Evolutionary conservation across 352 stramenopile genomes (phyloP).

Genomic region (Pythium guiyangense): DNA sequence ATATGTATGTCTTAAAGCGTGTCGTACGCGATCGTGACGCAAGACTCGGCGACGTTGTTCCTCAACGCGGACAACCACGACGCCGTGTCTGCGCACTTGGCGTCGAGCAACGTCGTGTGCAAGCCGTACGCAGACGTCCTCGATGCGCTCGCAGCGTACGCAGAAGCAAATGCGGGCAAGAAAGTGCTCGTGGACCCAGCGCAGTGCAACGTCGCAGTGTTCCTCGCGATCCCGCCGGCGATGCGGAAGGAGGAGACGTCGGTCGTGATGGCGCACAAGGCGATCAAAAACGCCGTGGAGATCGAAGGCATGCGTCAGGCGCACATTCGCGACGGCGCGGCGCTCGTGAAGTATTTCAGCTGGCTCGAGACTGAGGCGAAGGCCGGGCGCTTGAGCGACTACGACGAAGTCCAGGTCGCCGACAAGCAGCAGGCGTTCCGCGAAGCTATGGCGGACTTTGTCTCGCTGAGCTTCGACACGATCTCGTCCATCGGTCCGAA

Average conservation of each 20-base stretch:
- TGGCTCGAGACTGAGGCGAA: slow-evolving; percentile 87
- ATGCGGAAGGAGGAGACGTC: slow-evolving; percentile 77
- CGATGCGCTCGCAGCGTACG: slow-evolving; percentile 40
- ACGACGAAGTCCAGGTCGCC: slow-evolving; percentile 86
- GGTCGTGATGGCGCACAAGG: slow-evolving; percentile 81
- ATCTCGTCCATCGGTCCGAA: slow-evolving; percentile 97
- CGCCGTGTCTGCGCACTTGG: slow-evolving; percentile 48
- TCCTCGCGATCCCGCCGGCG: slow-evolving; percentile 61
- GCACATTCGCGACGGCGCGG: slow-evolving; percentile 94
- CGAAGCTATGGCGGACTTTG: slow-evolving; percentile 79
- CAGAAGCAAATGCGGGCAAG: slow-evolving; percentile 36
- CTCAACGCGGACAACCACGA: slow-evolving; percentile 76
- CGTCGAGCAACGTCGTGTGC: slow-evolving; percentile 47
- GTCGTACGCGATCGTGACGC: slow-evolving; percentile 93
- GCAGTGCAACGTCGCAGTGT: slow-evolving; percentile 84
- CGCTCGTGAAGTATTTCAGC: slow-evolving; percentile 93
- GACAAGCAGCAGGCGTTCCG: slow-evolving; percentile 89
- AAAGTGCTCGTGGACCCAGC: slow-evolving; percentile 74
- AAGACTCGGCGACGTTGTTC: slow-evolving; percentile 90
- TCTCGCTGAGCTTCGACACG: slow-evolving; percentile 96
- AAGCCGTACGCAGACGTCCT: slow-evolving; percentile 59
- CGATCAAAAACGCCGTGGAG: slow-evolving; percentile 94
- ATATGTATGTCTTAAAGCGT: no score
- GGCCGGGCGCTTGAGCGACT: slow-evolving; percentile 42
- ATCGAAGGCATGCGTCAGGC: slow-evolving; percentile 94